phyloP scores from a whole-genome alignment of 2,329 filamentous ascomycete genomes.

The Alternaria triticimaculans region DNA sequence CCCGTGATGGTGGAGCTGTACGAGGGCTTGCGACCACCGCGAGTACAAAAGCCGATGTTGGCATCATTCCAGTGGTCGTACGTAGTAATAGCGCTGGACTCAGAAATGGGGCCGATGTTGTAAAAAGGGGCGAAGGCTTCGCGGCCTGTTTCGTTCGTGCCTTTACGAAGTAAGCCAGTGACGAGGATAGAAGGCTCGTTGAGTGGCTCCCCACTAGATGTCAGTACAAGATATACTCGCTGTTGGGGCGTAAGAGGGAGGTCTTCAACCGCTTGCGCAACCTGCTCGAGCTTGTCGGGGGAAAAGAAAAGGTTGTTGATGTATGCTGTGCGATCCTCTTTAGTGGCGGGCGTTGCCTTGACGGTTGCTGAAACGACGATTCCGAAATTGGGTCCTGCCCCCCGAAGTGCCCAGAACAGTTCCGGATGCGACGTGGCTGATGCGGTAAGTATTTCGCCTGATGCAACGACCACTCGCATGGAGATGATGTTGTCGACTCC shows the following conservation, averaged over 20 bases:
- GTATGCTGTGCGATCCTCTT: slow-evolving; percentile 33
- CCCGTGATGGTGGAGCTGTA: slow-evolving; percentile 44
- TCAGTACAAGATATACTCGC: slow-evolving; percentile 47
- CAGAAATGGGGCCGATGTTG: slow-evolving; percentile 35
- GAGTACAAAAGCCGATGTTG: slow-evolving; percentile 47
- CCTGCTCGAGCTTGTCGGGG: slow-evolving; percentile 36
- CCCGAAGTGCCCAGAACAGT: slow-evolving; percentile 49
- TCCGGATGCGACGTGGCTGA: slow-evolving; percentile 30
- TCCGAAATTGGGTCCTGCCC: slow-evolving; percentile 46
- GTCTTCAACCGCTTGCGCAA: slow-evolving; percentile 49
- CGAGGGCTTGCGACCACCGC: slow-evolving; percentile 50
- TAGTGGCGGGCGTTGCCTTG: slow-evolving; percentile 43
- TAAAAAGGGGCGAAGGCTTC: slow-evolving; percentile 48
- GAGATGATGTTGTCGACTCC: slow-evolving; percentile 58
- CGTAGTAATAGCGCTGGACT: slow-evolving; percentile 33
- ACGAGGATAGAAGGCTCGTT: slow-evolving; percentile 34
- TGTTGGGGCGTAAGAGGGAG: slow-evolving; percentile 46
- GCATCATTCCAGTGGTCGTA: slow-evolving; percentile 52
- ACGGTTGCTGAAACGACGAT: slow-evolving; percentile 47
- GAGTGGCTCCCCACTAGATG: slow-evolving; percentile 28
- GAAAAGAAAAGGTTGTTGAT: slow-evolving; percentile 33
- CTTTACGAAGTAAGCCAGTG: slow-evolving; percentile 43
- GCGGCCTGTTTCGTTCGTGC: slow-evolving; percentile 40
- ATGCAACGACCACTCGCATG: slow-evolving; percentile 31
- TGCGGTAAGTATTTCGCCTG: slow-evolving; percentile 40